Percentiles rank a stretch among this genome's conserved stretches.
phyloP scores from a whole-genome alignment of 2,329 filamentous ascomycete species.

The Stachybotrys chartarum region DNA sequence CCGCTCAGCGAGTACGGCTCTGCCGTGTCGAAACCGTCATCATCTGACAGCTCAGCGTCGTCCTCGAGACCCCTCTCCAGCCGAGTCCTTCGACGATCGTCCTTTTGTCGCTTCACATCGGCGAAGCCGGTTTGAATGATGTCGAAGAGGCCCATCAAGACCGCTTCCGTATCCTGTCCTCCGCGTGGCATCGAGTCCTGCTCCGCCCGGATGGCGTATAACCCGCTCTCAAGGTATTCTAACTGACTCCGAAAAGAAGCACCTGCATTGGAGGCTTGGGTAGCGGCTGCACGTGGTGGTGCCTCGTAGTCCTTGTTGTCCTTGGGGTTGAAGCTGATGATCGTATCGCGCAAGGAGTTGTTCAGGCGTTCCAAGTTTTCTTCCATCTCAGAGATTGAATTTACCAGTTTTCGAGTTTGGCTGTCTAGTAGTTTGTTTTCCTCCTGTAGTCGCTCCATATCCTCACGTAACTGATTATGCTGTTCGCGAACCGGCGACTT shows the following conservation, averaged over 20 bases:
- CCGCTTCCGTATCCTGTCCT: conserved; percentile 43
- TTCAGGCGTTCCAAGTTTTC: conserved; percentile 62
- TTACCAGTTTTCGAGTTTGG: conserved; percentile 24
- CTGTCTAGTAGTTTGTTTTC: conserved; percentile 33
- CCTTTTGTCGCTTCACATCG: conserved; percentile 46
- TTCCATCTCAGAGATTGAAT: conserved; percentile 55
- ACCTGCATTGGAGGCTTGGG: conserved; percentile 30
- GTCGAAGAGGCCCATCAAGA: conserved; percentile 50
- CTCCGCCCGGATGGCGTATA: conserved; percentile 54
- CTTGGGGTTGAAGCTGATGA: conserved; percentile 55
- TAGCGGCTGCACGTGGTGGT: conserved; percentile 27
- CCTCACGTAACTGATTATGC: conserved; percentile 40
- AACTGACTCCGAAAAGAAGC: conserved; percentile 51
- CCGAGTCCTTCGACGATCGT: conserved; percentile 44
- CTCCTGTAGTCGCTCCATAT: conserved; percentile 37
- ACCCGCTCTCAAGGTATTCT: conserved; percentile 61
- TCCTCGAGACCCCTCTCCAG: conserved; percentile 50
- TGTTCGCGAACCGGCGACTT: conserved; percentile 51
- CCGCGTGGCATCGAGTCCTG: conserved; percentile 32
- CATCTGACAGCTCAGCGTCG: conserved; percentile 55
- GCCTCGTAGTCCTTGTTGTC: conserved; percentile 38
- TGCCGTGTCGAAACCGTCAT: conserved; percentile 49
- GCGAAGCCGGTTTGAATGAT: conserved; percentile 45
- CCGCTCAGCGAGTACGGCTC: conserved; percentile 66
- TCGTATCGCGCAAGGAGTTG: conserved; percentile 56